Conservation (phyloP, 345 rosid species). For the Camelina laxa region DNA sequence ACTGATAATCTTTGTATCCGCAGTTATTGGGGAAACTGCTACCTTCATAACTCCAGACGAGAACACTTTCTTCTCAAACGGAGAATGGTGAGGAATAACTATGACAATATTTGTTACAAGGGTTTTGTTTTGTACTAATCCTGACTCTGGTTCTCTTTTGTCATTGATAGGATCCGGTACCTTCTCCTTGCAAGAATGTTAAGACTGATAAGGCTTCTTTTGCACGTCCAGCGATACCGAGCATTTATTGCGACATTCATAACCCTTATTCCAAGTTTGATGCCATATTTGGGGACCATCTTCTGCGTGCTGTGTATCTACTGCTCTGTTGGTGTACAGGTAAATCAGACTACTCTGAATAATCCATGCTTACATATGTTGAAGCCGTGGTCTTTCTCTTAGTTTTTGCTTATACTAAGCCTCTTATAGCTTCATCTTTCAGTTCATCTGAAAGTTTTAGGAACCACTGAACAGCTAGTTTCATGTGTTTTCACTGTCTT, state of each 20-base stretch:
- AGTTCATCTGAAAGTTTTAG: neutral
- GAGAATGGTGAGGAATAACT: conserved; percentile 79
- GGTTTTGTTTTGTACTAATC: conserved; percentile 1
- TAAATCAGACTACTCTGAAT: conserved; percentile 38
- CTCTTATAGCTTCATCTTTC: conserved; percentile 1
- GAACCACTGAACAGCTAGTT: neutral
- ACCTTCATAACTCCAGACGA: conserved; percentile 77
- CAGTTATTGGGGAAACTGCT: conserved; percentile 96
- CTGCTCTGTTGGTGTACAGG: conserved; percentile 97
- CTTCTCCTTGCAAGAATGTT: conserved; percentile 95
- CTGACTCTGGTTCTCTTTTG: conserved; percentile 16
- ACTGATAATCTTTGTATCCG: conserved; percentile 35
- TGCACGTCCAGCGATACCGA: conserved; percentile 76
- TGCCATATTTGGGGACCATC: conserved; percentile 92
- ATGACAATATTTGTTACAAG: neutral
- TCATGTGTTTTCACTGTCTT: conserved; percentile 6
- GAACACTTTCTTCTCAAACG: conserved; percentile 74
- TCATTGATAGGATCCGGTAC: conserved; percentile 87
- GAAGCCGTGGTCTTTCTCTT: conserved; percentile 13
- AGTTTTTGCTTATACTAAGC: neutral
- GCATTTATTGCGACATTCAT: conserved; percentile 93
- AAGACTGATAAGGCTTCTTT: conserved; percentile 82
- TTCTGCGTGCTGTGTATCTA: conserved; percentile 87
- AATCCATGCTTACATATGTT: conserved; percentile 5
- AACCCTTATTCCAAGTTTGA: conserved; percentile 88